These are phyloP conservation scores for Barbarea vulgaris DNA, from an alignment of 345 rosid genomes.

Conservation along the genomic window DNA sequence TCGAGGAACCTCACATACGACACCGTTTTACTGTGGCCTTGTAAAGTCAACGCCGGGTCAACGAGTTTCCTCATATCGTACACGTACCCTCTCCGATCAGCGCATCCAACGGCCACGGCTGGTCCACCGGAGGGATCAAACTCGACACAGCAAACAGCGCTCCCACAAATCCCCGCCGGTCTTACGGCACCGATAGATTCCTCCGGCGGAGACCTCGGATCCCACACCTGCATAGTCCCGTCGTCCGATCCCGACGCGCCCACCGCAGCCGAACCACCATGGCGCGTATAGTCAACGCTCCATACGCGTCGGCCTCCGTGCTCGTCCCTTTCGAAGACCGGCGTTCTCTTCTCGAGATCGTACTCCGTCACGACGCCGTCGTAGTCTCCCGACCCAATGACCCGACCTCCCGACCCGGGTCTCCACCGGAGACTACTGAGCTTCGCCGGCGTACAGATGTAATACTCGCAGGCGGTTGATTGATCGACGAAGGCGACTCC, in stretches of 20 bases:
- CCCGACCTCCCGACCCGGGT: slow-evolving; percentile 58
- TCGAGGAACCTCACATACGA: slow-evolving; percentile 66
- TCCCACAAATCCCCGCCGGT: slow-evolving; percentile 45
- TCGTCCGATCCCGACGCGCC: slow-evolving; percentile 95
- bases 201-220: slow-evolving; percentile 60
- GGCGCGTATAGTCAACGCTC: slow-evolving; percentile 76
- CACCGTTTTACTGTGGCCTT: slow-evolving; percentile 75
- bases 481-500: slow-evolving; percentile 48
- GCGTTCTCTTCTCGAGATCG: slow-evolving; percentile 61
- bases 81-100: slow-evolving; percentile 64
- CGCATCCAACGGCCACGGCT: slow-evolving; percentile 72
- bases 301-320: slow-evolving; percentile 90
- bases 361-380: slow-evolving; percentile 93
- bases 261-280: slow-evolving; percentile 37
- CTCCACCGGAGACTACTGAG: slow-evolving; percentile 81
- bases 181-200: slow-evolving; percentile 47
- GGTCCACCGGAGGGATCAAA: slow-evolving; percentile 65
- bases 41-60: slow-evolving; percentile 51
- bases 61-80: slow-evolving; percentile 66
- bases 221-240: slow-evolving; percentile 93
- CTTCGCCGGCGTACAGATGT: slow-evolving; percentile 84
- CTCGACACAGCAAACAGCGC: slow-evolving; percentile 79
- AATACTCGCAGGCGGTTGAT: slow-evolving; percentile 52
- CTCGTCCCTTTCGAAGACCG: slow-evolving; percentile 87
- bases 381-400: slow-evolving; percentile 81